Evolutionary conservation across 345 rosid species (phyloP).

Genomic region (Pugionium cornutum): DNA sequence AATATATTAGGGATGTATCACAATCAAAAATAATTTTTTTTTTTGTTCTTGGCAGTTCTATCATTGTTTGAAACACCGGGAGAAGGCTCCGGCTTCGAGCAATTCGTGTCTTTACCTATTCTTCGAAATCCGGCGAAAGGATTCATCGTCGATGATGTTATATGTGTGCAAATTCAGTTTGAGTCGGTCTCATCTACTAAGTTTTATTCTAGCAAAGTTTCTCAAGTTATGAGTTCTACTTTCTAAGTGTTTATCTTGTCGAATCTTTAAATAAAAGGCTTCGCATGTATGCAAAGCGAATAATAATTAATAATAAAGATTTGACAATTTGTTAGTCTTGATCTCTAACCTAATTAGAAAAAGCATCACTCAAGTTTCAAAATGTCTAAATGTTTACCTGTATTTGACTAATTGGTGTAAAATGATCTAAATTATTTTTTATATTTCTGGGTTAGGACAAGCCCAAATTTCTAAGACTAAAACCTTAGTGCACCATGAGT

Average conservation of each 20-base stretch:
- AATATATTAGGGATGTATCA: too few species aligned
- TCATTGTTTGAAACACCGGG: constrained; percentile 10
- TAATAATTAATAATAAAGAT: background rate
- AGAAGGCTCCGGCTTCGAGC: constrained; percentile 1
- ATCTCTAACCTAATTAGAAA: too few species aligned
- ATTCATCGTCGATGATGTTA: constrained; percentile 5
- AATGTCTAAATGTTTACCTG: too few species aligned
- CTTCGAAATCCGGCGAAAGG: constrained; percentile 19
- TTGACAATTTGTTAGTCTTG: too few species aligned
- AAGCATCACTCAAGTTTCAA: too few species aligned
- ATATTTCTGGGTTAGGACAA: too few species aligned
- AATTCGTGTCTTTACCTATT: constrained; percentile 23
- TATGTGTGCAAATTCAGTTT: constrained; percentile 20
- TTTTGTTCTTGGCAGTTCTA: constrained; percentile 7
- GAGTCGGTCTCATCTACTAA: constrained; percentile 1
- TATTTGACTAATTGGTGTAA: too few species aligned
- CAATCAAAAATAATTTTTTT: background rate
- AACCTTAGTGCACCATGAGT: too few species aligned
- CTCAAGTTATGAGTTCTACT: background rate
- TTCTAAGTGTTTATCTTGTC: constrained; percentile 5
- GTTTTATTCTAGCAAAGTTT: constrained; percentile 5
- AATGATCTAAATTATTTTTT: too few species aligned
- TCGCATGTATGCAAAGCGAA: background rate
- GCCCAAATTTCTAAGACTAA: too few species aligned
- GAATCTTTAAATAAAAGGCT: background rate